A percentile compares a stretch with the other conserved stretches of the same genome.
These are phyloP conservation scores for Sequoiadendron giganteum DNA, from an alignment of 75 land plant species.

Conservation along the genomic window DNA sequence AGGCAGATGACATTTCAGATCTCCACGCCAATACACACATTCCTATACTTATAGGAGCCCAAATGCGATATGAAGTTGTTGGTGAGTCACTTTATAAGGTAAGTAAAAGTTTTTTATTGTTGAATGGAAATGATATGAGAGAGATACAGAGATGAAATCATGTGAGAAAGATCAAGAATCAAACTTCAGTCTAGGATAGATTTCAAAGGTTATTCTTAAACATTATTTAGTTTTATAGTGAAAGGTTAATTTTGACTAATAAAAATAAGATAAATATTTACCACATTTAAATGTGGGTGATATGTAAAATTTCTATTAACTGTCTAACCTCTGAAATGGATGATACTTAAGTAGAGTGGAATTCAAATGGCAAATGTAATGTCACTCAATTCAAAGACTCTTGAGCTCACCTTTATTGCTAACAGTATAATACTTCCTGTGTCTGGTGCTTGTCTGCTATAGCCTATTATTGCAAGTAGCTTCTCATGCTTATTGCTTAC, in stretches of 20 bases:
- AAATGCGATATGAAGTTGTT: conserved; percentile 86
- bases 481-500: neutral
- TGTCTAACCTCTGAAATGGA: too few species aligned
- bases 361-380: neutral
- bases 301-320: too few species aligned
- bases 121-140: neutral
- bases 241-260: too few species aligned
- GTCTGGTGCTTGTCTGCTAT: neutral
- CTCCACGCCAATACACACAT: conserved; percentile 97
- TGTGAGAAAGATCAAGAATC: neutral
- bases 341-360: too few species aligned
- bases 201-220: neutral
- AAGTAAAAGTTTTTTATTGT: neutral
- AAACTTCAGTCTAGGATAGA: neutral
- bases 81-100: conserved; percentile 92
- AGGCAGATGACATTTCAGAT: conserved; percentile 85
- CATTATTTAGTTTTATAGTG: too few species aligned
- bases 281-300: too few species aligned
- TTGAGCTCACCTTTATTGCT: neutral
- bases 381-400: neutral
- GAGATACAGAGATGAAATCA: neutral
- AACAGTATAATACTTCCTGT: neutral
- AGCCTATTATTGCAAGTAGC: neutral
- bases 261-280: too few species aligned
- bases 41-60: conserved; percentile 90